Evolutionary conservation across 129 eudicot species (phyloP).

Genomic region (Artemisia tridentata): DNA sequence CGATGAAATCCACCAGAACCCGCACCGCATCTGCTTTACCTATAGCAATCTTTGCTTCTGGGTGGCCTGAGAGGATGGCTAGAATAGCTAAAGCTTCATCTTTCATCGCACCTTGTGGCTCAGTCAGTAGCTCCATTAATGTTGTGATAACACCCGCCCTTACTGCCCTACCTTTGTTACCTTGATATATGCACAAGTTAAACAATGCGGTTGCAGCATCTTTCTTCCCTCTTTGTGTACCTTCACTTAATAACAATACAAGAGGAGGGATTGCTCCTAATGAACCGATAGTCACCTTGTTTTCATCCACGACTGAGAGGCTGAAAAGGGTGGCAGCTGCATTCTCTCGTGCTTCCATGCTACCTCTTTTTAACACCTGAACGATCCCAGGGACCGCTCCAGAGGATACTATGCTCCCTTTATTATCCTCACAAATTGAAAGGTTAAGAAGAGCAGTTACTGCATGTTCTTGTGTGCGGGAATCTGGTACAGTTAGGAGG

Average conservation of each 20-base stretch:
- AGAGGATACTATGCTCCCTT: constrained; percentile 63
- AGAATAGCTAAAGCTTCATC: constrained; percentile 86
- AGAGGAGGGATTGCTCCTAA: constrained; percentile 88
- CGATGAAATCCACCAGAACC: constrained; percentile 66
- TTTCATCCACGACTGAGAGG: constrained; percentile 85
- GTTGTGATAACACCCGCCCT: constrained; percentile 77
- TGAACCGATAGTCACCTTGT: constrained; percentile 72
- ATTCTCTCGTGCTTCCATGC: constrained; percentile 93
- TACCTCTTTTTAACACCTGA: constrained; percentile 71
- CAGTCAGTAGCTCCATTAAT: constrained; percentile 62
- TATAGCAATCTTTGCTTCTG: constrained; percentile 75
- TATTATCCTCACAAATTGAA: constrained; percentile 84
- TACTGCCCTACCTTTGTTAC: constrained; percentile 89
- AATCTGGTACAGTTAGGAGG: constrained; percentile 62
- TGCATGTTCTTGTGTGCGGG: constrained; percentile 93
- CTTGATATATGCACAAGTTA: constrained; percentile 87
- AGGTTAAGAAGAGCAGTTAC: constrained; percentile 93
- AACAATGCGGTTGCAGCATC: constrained; percentile 95
- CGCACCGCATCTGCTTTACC: constrained; percentile 82
- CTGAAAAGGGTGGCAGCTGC: constrained; percentile 95
- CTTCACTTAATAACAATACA: constrained; percentile 62
- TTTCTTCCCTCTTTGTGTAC: constrained; percentile 89
- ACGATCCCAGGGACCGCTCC: constrained; percentile 97
- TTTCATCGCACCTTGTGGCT: constrained; percentile 81
- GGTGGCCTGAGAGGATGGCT: constrained; percentile 78